Conservation (phyloP, 306 rosid genomes). For the Spatholobus suberectus region DNA sequence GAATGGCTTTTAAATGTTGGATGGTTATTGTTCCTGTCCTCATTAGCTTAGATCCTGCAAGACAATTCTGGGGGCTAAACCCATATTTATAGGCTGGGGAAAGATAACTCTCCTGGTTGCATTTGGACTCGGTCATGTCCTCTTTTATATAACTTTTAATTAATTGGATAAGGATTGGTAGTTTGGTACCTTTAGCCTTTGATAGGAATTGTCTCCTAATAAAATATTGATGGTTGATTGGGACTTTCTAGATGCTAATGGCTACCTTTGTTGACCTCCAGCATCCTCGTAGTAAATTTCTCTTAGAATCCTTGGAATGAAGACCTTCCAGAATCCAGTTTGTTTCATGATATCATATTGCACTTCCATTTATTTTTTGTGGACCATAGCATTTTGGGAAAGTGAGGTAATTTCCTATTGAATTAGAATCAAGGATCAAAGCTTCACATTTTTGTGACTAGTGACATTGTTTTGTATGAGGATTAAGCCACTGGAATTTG, state of each 20-base stretch:
- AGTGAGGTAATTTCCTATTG: neutral
- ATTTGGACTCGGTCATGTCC: neutral
- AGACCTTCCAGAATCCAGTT: neutral
- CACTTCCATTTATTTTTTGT: neutral
- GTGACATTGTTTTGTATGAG: too few species aligned
- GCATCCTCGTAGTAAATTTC: neutral
- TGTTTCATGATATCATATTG: neutral
- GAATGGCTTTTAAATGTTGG: neutral
- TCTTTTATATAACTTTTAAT: neutral
- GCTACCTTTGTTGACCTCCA: neutral
- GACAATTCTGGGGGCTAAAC: neutral
- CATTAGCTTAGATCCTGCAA: neutral
- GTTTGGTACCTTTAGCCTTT: neutral
- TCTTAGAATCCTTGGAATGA: neutral
- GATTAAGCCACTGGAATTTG: too few species aligned
- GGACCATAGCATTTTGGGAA: neutral
- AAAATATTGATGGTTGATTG: neutral
- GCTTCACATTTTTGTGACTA: neutral
- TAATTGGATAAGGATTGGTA: neutral
- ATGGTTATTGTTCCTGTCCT: neutral
- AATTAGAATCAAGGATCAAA: neutral
- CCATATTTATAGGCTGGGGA: neutral
- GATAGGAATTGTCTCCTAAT: neutral
- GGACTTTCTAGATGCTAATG: neutral
- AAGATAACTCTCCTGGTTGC: neutral